Evolutionary conservation across 352 stramenopile genomes (phyloP).

Genomic region (Elongisporangium prolatum): DNA sequence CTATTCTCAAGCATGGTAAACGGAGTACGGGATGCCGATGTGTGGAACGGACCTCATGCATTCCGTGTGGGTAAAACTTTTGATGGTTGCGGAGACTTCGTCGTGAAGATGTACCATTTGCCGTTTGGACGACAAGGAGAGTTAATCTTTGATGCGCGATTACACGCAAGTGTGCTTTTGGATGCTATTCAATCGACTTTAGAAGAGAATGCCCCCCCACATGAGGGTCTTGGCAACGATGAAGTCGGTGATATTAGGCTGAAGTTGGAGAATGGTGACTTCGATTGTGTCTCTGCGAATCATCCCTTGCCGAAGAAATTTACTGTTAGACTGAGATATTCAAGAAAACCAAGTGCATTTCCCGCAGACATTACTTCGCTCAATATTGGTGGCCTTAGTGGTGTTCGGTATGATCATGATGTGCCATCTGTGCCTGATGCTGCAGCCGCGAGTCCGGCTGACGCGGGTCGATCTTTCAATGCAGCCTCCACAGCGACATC

Average conservation of each 20-base stretch:
- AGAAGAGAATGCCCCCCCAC: slow-evolving; percentile 12
- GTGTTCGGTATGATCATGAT: slow-evolving; percentile 11
- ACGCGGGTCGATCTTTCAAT: slow-evolving; percentile 9
- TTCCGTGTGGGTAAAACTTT: slow-evolving; percentile 69
- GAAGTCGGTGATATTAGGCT: slow-evolving; percentile 45
- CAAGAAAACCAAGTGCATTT: slow-evolving; percentile 47
- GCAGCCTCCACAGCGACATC: background rate
- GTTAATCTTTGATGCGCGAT: slow-evolving; percentile 68
- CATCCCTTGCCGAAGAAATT: slow-evolving; percentile 70
- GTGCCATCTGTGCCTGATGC: background rate
- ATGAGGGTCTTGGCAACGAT: slow-evolving; percentile 15
- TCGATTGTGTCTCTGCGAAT: slow-evolving; percentile 75
- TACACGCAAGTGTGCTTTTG: slow-evolving; percentile 71
- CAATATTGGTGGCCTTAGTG: slow-evolving; percentile 14
- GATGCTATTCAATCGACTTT: slow-evolving; percentile 26
- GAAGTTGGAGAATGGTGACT: slow-evolving; percentile 64
- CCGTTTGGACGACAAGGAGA: slow-evolving; percentile 81
- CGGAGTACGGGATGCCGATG: slow-evolving; percentile 60
- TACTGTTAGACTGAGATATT: slow-evolving; percentile 45
- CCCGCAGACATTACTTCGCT: slow-evolving; percentile 23
- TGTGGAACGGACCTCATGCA: slow-evolving; percentile 45
- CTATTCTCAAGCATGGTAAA: slow-evolving; percentile 86
- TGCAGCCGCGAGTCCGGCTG: slow-evolving; percentile 2
- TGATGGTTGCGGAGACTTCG: slow-evolving; percentile 56
- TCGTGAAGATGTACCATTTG: slow-evolving; percentile 86